Evolutionary conservation across 2,329 filamentous ascomycete species (phyloP).

Genomic region (Neonectria neomacrospora): DNA sequence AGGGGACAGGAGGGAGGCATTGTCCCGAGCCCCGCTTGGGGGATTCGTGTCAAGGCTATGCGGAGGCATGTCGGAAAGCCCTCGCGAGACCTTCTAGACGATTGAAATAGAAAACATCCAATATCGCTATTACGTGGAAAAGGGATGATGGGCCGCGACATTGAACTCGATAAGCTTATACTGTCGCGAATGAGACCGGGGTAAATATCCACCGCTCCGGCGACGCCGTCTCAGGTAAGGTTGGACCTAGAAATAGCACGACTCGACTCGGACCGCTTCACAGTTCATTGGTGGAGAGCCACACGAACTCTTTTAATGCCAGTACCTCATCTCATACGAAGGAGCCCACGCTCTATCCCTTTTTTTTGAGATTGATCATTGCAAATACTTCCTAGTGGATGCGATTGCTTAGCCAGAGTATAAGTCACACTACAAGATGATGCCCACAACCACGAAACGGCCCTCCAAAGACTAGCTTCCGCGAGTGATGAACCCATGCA

Average conservation of each 20-base stretch:
- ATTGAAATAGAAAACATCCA: conserved; percentile 34
- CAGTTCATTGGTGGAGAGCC: conserved; percentile 25
- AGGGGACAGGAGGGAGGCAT: conserved; percentile 68
- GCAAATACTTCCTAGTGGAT: conserved; percentile 6
- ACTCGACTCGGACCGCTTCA: neutral
- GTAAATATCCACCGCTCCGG: conserved; percentile 38
- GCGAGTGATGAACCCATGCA: neutral
- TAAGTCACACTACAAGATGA: conserved; percentile 5
- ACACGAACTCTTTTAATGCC: conserved; percentile 11
- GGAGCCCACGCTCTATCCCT: conserved; percentile 10
- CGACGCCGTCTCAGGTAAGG: conserved; percentile 15
- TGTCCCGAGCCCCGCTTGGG: conserved; percentile 43
- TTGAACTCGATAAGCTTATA: conserved; percentile 34
- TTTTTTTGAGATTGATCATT: conserved; percentile 18
- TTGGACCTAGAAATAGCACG: conserved; percentile 14
- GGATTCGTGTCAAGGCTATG: conserved; percentile 38
- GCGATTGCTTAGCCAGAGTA: conserved; percentile 4
- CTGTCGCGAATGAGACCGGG: conserved; percentile 36
- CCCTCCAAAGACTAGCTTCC: neutral
- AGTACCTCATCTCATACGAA: conserved; percentile 11
- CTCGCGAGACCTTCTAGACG: conserved; percentile 30
- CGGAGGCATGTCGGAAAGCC: conserved; percentile 36
- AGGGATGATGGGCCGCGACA: conserved; percentile 31
- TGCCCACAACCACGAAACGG: conserved; percentile 2
- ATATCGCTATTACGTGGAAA: conserved; percentile 27